Evolutionary conservation across 2,329 filamentous ascomycete genomes (phyloP).

Genomic region (Apiospora malaysiana): DNA sequence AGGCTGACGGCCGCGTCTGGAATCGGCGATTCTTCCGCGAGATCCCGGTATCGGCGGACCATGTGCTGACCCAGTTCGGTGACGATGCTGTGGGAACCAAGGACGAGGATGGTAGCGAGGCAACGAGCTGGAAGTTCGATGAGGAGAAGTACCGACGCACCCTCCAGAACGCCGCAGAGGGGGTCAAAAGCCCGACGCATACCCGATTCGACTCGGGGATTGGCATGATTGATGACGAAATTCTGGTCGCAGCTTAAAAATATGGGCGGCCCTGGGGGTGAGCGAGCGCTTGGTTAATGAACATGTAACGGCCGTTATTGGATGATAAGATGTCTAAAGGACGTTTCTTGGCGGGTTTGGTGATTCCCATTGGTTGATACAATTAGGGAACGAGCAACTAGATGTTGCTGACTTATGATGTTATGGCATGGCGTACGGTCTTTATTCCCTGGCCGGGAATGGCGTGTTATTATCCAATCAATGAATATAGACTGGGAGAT

Average conservation of each 20-base stretch:
- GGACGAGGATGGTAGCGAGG: constrained; percentile 19
- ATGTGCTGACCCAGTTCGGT: constrained; percentile 29
- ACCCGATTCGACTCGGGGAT: constrained; percentile 35
- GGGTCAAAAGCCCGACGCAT: constrained; percentile 34
- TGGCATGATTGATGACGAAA: constrained; percentile 25
- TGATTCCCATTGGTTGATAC: neutral
- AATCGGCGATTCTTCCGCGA: constrained; percentile 33
- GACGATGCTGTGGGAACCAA: neutral
- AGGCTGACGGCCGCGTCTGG: constrained; percentile 31
- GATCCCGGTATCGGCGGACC: constrained; percentile 26
- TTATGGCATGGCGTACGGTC: neutral
- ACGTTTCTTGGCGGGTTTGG: neutral
- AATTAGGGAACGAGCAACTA: neutral
- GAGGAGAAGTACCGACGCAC: constrained; percentile 32
- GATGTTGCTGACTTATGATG: neutral
- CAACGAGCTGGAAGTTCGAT: constrained; percentile 36
- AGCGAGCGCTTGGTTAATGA: neutral
- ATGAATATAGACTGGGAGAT: too few species aligned
- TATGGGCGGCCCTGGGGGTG: neutral
- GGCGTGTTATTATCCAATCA: neutral
- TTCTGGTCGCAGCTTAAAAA: neutral
- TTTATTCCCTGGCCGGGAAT: neutral
- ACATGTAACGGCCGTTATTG: neutral
- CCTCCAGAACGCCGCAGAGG: constrained; percentile 25
- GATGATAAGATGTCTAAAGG: neutral